phyloP scores from a whole-genome alignment of 108 stramenopile species.

The Epithemia pelagica region DNA sequence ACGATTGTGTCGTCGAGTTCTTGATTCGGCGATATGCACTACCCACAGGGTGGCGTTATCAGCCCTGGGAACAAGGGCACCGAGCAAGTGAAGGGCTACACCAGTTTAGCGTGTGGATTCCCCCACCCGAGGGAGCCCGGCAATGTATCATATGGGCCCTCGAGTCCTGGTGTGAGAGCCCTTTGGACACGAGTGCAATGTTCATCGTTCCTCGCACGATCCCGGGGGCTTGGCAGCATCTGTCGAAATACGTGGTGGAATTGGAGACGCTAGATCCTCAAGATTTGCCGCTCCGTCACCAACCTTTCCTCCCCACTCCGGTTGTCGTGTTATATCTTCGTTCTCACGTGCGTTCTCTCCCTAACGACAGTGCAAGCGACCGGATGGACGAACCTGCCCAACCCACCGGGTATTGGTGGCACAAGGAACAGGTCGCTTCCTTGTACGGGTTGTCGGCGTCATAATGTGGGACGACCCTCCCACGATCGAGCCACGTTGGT shows the following conservation, averaged over 20 bases:
- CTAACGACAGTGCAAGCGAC: neutral
- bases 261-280: neutral
- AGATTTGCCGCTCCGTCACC: neutral
- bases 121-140: neutral
- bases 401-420: conserved; percentile 1
- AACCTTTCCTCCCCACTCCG: conserved; percentile 5
- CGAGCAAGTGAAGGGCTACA: neutral
- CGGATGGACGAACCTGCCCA: conserved; percentile 9
- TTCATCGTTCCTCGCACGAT: neutral
- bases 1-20: neutral
- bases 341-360: neutral
- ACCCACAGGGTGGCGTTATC: too few relatives aligned
- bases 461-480: neutral
- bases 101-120: neutral
- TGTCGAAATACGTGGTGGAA: conserved; percentile 1
- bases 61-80: too few relatives aligned
- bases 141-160: neutral
- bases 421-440: conserved; percentile 6
- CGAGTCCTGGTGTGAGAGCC: neutral
- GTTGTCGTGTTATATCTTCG: conserved; percentile 4
- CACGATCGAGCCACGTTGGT: neutral
- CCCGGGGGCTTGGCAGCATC: neutral
- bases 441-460: conserved; percentile 7
- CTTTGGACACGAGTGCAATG: neutral
- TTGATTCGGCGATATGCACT: neutral